Conservation (phyloP, 106 monocot species). For the Dactylorhiza incarnata region DNA sequence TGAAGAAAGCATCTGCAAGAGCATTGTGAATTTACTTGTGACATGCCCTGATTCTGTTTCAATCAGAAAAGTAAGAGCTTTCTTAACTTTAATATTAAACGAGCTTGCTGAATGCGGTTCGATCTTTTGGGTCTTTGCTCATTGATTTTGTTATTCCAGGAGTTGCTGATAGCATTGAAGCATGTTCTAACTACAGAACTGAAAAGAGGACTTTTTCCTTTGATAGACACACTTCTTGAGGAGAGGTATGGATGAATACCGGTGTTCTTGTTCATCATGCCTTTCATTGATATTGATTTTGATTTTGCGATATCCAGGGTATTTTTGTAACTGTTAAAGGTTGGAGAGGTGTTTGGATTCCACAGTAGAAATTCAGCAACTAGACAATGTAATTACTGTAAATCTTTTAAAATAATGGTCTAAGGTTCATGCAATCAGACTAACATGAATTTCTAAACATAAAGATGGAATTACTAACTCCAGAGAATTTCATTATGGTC, state of each 20-base stretch:
- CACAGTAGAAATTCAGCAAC: neutral
- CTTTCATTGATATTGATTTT: neutral
- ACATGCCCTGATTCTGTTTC: conserved; percentile 97
- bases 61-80: conserved; percentile 64
- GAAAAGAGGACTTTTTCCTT: conserved; percentile 83
- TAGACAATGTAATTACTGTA: neutral
- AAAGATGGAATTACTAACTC: neutral
- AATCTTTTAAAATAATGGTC: neutral
- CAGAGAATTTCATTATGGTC: neutral
- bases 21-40: conserved; percentile 95
- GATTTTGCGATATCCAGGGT: neutral
- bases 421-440: neutral
- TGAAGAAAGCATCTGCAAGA: conserved; percentile 96
- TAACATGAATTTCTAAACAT: neutral
- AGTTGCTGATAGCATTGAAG: conserved; percentile 87
- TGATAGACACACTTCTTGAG: conserved; percentile 96
- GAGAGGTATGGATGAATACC: conserved; percentile 51
- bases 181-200: conserved; percentile 92
- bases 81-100: neutral
- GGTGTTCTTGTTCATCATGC: neutral
- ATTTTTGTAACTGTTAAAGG: neutral
- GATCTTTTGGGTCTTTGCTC: neutral
- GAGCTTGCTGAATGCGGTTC: neutral
- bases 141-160: conserved; percentile 36
- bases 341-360: neutral